Conservation (phyloP, 2,329 filamentous ascomycete species). For the Nothopassalora personata region DNA sequence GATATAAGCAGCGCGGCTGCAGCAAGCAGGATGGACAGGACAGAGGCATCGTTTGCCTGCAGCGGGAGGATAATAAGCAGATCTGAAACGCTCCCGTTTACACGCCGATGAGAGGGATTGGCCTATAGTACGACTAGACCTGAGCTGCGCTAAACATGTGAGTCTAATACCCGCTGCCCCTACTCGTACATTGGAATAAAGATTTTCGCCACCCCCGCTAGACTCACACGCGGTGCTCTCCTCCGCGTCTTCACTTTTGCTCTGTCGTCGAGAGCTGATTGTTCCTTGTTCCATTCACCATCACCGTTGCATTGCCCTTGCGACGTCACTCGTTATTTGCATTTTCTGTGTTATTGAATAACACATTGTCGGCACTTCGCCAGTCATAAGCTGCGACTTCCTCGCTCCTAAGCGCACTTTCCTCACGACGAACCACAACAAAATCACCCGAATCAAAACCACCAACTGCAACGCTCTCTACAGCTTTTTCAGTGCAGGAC, state of each 20-base stretch:
- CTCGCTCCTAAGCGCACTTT: constrained; percentile 4
- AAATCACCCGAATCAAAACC: constrained; percentile 3
- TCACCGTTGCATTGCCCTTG: constrained; percentile 1
- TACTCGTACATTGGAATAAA: neutral
- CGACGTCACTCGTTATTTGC: neutral
- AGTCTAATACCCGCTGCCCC: neutral
- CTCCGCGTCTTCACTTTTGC: neutral
- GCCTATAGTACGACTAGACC: neutral
- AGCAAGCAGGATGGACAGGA: neutral
- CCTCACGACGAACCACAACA: neutral
- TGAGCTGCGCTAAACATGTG: neutral
- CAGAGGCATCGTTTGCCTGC: neutral
- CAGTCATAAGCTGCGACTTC: neutral
- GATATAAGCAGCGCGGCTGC: constrained; percentile 6
- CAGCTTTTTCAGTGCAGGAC: constrained; percentile 19
- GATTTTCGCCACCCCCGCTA: neutral
- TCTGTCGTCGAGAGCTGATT: constrained; percentile 1
- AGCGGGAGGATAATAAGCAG: neutral
- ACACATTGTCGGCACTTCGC: neutral
- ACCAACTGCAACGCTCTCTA: constrained; percentile 6
- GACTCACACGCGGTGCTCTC: neutral
- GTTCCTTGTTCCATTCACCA: neutral
- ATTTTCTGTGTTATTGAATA: constrained; percentile 1
- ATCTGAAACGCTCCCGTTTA: neutral
- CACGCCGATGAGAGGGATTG: constrained; percentile 1